Conservation (phyloP, 2,329 filamentous ascomycete genomes). For the Cercospora beticola region DNA sequence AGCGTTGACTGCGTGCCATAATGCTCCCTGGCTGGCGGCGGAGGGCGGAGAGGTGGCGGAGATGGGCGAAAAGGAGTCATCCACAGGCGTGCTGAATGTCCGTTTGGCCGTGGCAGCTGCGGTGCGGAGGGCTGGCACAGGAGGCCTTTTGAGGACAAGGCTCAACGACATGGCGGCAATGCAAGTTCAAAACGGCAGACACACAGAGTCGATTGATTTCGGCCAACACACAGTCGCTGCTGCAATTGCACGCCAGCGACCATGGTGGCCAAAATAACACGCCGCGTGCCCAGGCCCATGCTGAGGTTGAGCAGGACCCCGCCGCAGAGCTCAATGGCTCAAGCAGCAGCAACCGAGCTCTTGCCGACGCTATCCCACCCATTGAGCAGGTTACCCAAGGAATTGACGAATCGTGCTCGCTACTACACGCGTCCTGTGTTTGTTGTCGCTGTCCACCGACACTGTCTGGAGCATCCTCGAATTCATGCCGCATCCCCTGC, state of each 20-base stretch:
- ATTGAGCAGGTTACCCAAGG: not conserved
- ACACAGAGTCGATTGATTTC: not conserved
- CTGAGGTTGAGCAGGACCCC: constrained; percentile 4
- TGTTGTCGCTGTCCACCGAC: not conserved
- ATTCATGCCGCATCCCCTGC: not conserved
- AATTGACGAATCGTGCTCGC: not conserved
- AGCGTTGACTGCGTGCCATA: constrained; percentile 58
- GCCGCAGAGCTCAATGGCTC: not conserved
- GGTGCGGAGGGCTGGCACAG: constrained; percentile 25
- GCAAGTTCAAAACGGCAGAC: not conserved
- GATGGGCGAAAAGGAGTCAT: constrained; percentile 37
- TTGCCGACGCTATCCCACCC: not conserved
- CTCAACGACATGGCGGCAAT: constrained; percentile 30
- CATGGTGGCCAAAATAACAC: not conserved
- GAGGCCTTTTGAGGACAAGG: constrained; percentile 25
- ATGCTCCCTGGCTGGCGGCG: constrained; percentile 34
- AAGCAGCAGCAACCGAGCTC: not conserved
- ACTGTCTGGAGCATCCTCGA: not conserved
- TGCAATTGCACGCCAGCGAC: not conserved
- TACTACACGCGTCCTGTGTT: not conserved
- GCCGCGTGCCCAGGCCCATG: not conserved
- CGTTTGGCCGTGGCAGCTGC: constrained; percentile 18
- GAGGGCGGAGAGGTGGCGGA: constrained; percentile 27
- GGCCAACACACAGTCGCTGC: not conserved
- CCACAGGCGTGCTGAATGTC: constrained; percentile 39